Conservation (phyloP, 2,329 filamentous ascomycete species). For the Ophiostoma ips region DNA sequence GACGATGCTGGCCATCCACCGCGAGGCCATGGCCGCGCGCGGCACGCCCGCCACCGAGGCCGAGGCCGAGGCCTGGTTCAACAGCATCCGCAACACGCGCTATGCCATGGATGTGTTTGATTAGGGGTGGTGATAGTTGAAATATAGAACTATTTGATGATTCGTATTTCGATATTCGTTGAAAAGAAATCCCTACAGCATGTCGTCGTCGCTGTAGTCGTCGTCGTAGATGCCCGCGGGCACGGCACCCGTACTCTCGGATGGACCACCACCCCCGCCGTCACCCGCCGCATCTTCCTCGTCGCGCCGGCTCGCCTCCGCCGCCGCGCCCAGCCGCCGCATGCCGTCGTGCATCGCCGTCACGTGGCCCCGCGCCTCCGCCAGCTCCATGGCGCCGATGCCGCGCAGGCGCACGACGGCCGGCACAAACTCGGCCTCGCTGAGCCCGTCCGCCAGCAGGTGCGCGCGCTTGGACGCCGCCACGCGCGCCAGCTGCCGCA, state of each 20-base stretch:
- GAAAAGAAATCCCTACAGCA: background rate
- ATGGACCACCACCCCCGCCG: conserved; percentile 39
- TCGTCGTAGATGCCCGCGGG: conserved; percentile 36
- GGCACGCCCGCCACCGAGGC: conserved; percentile 21
- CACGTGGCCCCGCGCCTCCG: conserved; percentile 74
- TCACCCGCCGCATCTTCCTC: conserved; percentile 46
- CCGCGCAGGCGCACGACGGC: conserved; percentile 51
- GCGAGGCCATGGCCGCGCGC: conserved; percentile 20
- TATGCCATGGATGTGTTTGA: conserved; percentile 50
- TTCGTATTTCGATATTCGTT: too few relatives aligned
- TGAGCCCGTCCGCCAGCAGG: conserved; percentile 19
- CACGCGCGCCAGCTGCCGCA: conserved; percentile 46
- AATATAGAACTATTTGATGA: too few relatives aligned
- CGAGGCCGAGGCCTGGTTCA: conserved; percentile 32
- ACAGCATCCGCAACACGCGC: conserved; percentile 36
- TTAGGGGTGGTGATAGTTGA: conserved; percentile 20
- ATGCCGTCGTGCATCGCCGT: conserved; percentile 77
- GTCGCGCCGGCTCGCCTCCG: conserved; percentile 64
- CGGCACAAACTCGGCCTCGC: background rate
- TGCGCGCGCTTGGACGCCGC: background rate
- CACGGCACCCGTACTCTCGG: conserved; percentile 31
- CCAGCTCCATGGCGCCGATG: conserved; percentile 85
- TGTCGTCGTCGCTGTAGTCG: conserved; percentile 45
- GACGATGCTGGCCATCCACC: conserved; percentile 21
- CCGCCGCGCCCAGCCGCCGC: conserved; percentile 66